Base-by-base conservation (phyloP, 768 basidiomycete genomes). In the Gymnopilus junonius region DNA sequence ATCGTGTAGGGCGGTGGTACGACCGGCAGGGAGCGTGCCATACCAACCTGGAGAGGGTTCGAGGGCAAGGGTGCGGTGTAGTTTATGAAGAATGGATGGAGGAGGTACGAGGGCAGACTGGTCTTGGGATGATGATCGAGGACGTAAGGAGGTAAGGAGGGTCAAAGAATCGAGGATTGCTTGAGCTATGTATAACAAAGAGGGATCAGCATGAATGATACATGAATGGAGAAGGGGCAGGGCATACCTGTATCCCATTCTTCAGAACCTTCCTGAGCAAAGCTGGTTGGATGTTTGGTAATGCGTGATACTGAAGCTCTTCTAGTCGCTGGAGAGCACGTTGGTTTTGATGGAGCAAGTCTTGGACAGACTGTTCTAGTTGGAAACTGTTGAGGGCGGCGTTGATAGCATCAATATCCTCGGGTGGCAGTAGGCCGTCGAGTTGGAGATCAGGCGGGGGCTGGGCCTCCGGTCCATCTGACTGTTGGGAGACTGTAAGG, bases 161-260 rank as follows among this genome's bases (percentile, higher is more conserved):
- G 83, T 79, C 58, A 95, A 80, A 11, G 93, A 92, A 59, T 90
- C 82, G 58, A 89, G 69, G 60, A 94, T 92, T 58, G 85, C 81
- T 73, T 90, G 87, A 21, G 93, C 93, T 94, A 71, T 39, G 58
- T 57, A 68, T 46, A 32, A 68, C 69, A 64, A 42, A 62, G n/a
- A n/a, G 58, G 59, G 37, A 29, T 55, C 54, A 64, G 56, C 35
- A 61, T 66, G 37, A 46, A 29, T 31, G 37, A 53, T 56, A 59
- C 48, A 12, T 55, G 23, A 48, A 55, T 25, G 57, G 63, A 62
- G 37, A 58, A 42, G 42, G 35, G 56, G 48, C 54, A 34, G 59
- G 59, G 74, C 88, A 66, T 70, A 93, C 93, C 93, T 63, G 85
- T 85, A 66, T 92, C 88, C 90, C 90, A 93, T 73, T 95, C 93